Conservation (phyloP, 2,329 filamentous ascomycete species). For the Ceratocystis huliohia region DNA sequence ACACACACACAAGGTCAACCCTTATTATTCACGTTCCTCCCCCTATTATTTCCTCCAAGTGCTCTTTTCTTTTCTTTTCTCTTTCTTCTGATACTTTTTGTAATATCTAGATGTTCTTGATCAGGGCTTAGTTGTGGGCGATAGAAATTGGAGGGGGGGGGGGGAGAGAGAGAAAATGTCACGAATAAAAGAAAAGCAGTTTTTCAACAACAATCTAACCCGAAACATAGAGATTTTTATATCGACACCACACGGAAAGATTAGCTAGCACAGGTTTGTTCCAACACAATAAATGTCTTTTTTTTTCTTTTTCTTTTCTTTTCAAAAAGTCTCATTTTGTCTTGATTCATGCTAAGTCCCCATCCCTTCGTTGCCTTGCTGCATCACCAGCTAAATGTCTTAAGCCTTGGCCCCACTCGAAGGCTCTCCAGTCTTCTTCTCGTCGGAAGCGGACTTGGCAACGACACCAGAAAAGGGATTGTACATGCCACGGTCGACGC, state of each 20-base stretch:
- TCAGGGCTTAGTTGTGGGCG: neutral
- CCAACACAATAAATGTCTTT: neutral
- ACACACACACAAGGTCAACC: neutral
- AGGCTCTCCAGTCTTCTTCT: constrained; percentile 15
- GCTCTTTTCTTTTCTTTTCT: neutral
- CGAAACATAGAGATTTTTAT: neutral
- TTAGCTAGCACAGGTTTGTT: neutral
- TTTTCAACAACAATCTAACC: constrained; percentile 4
- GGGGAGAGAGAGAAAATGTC: neutral
- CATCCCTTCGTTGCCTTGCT: neutral
- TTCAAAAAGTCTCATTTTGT: constrained; percentile 20
- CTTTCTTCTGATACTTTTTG: constrained; percentile 4
- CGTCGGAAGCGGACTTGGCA: constrained; percentile 8
- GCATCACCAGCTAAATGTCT: neutral
- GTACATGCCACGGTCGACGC: constrained; percentile 31
- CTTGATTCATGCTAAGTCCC: constrained; percentile 15
- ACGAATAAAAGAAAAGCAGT: neutral
- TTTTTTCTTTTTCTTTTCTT: constrained; percentile 21
- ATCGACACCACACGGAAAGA: neutral
- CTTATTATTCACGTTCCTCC: neutral
- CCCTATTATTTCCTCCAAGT: neutral
- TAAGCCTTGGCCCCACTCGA: constrained; percentile 8
- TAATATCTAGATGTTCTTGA: constrained; percentile 7
- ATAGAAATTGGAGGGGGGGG: neutral
- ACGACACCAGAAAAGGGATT: constrained; percentile 22